phyloP scores from a whole-genome alignment of 1,284 basidiomycete genomes.

The Leccinum subspadiceum region DNA sequence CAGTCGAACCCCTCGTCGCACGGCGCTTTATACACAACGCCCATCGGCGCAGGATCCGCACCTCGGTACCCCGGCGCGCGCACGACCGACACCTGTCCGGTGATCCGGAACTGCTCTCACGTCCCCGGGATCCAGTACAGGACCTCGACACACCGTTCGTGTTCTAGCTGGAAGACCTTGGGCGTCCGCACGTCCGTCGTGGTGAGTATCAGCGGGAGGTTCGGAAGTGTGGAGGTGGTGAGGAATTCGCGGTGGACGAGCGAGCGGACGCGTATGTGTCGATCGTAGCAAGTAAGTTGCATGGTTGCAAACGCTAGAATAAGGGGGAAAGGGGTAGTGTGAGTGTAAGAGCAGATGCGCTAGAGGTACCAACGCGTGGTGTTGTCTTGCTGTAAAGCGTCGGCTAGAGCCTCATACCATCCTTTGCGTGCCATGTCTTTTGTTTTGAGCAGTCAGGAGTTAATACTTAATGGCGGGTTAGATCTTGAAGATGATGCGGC shows the following conservation, averaged over 20 bases:
- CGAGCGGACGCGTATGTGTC: constrained; percentile 30
- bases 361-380: not conserved
- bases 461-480: too few species aligned
- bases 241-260: too few species aligned
- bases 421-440: too few species aligned
- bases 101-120: constrained; percentile 59
- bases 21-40: constrained; percentile 39
- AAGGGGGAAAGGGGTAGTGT: too few species aligned
- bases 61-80: constrained; percentile 40
- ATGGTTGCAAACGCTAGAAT: constrained; percentile 40
- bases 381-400: constrained; percentile 44
- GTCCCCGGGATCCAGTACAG: constrained; percentile 60
- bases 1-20: constrained; percentile 50
- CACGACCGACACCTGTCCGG: constrained; percentile 48
- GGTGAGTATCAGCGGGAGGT: constrained; percentile 51
- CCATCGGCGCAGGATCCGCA: constrained; percentile 50
- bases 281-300: constrained; percentile 58
- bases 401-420: constrained; percentile 50
- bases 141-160: constrained; percentile 46
- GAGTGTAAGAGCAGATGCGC: too few species aligned
- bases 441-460: too few species aligned
- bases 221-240: not conserved
- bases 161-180: constrained; percentile 51
- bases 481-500: too few species aligned
- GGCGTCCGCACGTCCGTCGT: constrained; percentile 62